These are phyloP conservation scores for Xylaria sp. DNA, from an alignment of 2,329 filamentous ascomycete genomes.

Conservation along the genomic window DNA sequence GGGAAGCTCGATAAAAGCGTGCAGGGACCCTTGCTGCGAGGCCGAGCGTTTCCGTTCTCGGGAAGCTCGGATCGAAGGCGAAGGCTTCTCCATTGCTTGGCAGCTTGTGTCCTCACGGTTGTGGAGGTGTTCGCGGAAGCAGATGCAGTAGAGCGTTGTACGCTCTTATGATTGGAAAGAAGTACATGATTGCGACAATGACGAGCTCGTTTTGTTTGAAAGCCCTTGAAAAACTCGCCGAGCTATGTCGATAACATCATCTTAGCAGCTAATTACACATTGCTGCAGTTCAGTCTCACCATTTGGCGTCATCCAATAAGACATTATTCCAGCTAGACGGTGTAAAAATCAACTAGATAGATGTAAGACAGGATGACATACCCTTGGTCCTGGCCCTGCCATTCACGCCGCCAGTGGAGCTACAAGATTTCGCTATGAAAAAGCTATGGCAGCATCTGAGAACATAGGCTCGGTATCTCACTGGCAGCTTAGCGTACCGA, in stretches of 20 bases:
- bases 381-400: no score
- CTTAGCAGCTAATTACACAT: neutral
- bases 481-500: no score
- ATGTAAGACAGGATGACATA: constrained; percentile 28
- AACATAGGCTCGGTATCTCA: no score
- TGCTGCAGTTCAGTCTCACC: constrained; percentile 64
- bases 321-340: neutral
- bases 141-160: neutral
- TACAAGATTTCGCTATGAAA: no score
- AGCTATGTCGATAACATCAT: neutral
- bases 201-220: neutral
- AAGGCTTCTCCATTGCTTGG: constrained; percentile 21
- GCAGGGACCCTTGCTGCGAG: constrained; percentile 22
- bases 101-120: neutral
- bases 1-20: constrained; percentile 28
- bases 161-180: neutral
- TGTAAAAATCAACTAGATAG: neutral
- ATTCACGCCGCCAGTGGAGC: no score
- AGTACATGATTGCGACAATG: neutral
- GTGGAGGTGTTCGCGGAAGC: neutral
- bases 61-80: constrained; percentile 11
- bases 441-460: constrained; percentile 72
- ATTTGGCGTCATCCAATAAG: no score
- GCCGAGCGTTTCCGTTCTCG: constrained; percentile 10
- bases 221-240: neutral